These are phyloP conservation scores for Solanum pimpinellifolium DNA, from an alignment of 257 asterid species.

Conservation along the genomic window DNA sequence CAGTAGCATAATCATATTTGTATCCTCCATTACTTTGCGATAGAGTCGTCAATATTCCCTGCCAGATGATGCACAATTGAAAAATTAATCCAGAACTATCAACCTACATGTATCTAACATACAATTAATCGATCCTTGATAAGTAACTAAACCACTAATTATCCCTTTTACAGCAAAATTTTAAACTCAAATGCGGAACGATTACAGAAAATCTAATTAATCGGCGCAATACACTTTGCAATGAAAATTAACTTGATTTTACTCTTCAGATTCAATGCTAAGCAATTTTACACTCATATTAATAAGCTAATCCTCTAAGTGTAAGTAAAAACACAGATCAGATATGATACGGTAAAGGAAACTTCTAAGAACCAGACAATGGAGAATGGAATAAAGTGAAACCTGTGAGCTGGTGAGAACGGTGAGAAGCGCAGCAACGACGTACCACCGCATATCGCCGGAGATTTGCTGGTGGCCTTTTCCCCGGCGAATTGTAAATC, in stretches of 20 bases:
- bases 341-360: neutral
- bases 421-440: slow-evolving; percentile 85
- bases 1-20: slow-evolving; percentile 86
- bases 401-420: slow-evolving; percentile 98
- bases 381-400: neutral
- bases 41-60: slow-evolving; percentile 90
- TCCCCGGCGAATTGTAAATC: neutral
- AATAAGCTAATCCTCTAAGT: neutral
- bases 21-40: slow-evolving; percentile 89
- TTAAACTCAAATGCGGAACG: neutral
- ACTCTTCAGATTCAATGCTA: neutral
- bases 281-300: neutral
- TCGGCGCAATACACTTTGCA: neutral
- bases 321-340: neutral
- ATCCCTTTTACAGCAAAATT: neutral
- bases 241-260: neutral
- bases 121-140: neutral
- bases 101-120: neutral
- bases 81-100: neutral
- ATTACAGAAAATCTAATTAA: neutral
- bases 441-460: slow-evolving; percentile 80
- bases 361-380: neutral
- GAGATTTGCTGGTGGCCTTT: neutral
- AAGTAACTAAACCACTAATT: neutral
- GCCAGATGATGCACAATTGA: slow-evolving; percentile 1